Conservation (phyloP, 2,329 filamentous ascomycete species). For the Ceratocystis smalleyi region DNA sequence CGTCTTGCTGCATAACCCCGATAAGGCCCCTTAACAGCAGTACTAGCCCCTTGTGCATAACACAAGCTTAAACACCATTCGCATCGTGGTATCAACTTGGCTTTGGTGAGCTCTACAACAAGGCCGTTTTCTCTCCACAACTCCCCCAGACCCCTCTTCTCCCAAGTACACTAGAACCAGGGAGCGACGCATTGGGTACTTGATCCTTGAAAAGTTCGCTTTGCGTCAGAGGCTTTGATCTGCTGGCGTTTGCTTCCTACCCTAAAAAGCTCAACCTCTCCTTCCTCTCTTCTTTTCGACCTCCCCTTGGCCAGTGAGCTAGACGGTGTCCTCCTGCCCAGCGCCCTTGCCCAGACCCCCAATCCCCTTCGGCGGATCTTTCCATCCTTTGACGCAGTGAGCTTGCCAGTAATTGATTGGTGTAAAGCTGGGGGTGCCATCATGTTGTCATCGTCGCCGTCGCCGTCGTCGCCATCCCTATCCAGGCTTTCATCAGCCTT, state of each 20-base stretch:
- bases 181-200: background rate
- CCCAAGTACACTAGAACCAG: background rate
- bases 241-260: background rate
- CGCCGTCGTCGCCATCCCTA: background rate
- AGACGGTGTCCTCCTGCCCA: background rate
- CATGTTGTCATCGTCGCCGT: background rate
- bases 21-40: background rate
- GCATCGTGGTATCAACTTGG: background rate
- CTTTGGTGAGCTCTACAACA: background rate
- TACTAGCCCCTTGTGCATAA: background rate
- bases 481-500: slow-evolving; percentile 11
- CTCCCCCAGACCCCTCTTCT: background rate
- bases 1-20: slow-evolving; percentile 2
- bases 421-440: background rate
- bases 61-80: background rate
- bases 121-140: background rate
- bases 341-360: background rate
- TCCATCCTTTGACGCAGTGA: background rate
- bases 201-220: background rate
- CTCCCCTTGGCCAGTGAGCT: background rate
- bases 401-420: background rate
- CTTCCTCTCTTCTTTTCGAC: background rate
- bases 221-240: background rate
- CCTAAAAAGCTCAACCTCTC: background rate
- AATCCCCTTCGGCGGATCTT: background rate